Conservation (phyloP, 768 basidiomycete species). For the Pleurotus tuoliensis region DNA sequence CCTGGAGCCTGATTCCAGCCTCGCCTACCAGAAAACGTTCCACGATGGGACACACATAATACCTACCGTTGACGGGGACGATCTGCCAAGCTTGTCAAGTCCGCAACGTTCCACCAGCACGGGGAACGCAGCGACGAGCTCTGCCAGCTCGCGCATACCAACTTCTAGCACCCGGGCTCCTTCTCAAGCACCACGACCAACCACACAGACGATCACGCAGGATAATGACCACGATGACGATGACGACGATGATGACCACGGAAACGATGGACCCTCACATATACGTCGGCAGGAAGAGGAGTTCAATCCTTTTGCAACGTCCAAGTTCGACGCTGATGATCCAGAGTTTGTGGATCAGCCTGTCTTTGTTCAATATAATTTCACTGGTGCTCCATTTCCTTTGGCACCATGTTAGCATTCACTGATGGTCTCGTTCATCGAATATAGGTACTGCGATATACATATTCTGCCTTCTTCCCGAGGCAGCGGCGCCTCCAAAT, state of each 20-base stretch:
- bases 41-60: constrained; percentile 30
- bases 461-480: constrained; percentile 38
- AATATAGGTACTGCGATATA: constrained; percentile 45
- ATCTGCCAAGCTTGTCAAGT: constrained; percentile 8
- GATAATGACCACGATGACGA: constrained; percentile 2
- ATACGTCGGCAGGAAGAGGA: not conserved
- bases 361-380: constrained; percentile 36
- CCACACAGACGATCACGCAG: not conserved
- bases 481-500: constrained; percentile 17
- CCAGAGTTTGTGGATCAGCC: constrained; percentile 22
- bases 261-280: constrained; percentile 8
- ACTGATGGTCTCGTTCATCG: not conserved
- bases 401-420: not conserved
- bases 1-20: constrained; percentile 19
- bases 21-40: constrained; percentile 25
- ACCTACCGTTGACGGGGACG: constrained; percentile 14
- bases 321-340: constrained; percentile 25
- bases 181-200: not conserved
- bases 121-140: too few relatives aligned
- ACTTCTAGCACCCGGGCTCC: too few relatives aligned
- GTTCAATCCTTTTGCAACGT: constrained; percentile 8
- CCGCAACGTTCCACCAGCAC: not conserved
- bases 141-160: too few relatives aligned
- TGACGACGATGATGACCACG: constrained; percentile 9
- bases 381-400: constrained; percentile 32